Percentiles rank a stretch among this genome's conserved stretches.
phyloP scores from a whole-genome alignment of 2,329 filamentous ascomycete species.

The Cladosporium sp. region DNA sequence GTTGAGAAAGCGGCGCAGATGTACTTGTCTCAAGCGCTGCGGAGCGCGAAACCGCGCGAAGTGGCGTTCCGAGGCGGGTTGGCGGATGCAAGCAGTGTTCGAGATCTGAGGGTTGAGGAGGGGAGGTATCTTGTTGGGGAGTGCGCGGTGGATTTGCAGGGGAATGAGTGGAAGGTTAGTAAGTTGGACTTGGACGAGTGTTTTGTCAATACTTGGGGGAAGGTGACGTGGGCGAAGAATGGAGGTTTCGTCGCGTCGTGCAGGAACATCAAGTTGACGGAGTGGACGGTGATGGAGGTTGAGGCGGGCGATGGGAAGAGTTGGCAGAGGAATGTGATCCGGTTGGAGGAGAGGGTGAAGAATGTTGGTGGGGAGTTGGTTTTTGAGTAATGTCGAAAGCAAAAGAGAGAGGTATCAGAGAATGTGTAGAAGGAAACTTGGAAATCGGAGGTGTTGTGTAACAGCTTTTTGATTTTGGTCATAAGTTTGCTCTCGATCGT shows the following conservation, averaged over 20 bases:
- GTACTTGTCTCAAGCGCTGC: conserved; percentile 32
- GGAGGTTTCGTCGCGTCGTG: not conserved
- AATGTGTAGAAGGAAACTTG: too few relatives aligned
- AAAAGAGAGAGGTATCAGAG: too few relatives aligned
- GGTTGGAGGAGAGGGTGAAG: conserved; percentile 9
- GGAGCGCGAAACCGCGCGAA: not conserved
- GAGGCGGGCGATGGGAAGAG: conserved; percentile 11
- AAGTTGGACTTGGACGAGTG: conserved; percentile 6
- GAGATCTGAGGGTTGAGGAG: not conserved
- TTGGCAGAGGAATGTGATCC: conserved; percentile 9
- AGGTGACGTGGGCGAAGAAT: conserved; percentile 5
- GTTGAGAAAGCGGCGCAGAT: conserved; percentile 50
- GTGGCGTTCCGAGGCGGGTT: conserved; percentile 1
- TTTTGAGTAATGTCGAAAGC: not conserved
- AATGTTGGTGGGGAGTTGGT: conserved; percentile 6
- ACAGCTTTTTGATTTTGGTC: too few relatives aligned
- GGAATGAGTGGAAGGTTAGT: not conserved
- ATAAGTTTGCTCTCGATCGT: too few relatives aligned
- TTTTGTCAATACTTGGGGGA: conserved; percentile 10
- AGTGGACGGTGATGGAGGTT: conserved; percentile 6
- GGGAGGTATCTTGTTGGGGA: conserved; percentile 3
- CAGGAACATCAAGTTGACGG: not conserved
- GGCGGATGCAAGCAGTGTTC: not conserved
- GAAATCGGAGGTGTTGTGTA: too few relatives aligned
- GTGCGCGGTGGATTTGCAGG: conserved; percentile 5